A percentile compares a stretch with the other conserved stretches of the same genome.
These are phyloP conservation scores for Candida neerlandica DNA, from an alignment of 1,139 yeast genomes.

Conservation along the genomic window DNA sequence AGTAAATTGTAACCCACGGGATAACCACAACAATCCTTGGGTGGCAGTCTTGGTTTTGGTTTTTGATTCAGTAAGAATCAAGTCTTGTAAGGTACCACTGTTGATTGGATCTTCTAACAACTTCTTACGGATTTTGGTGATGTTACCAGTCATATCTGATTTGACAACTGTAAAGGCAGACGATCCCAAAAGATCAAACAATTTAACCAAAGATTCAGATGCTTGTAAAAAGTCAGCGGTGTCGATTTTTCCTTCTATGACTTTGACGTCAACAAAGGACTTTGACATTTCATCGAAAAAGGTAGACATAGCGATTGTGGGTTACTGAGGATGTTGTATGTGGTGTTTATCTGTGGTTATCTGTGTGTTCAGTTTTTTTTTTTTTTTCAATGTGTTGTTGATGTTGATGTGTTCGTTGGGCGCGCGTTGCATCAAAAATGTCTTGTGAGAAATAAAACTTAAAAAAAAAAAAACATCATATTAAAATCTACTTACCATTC, in stretches of 20 bases:
- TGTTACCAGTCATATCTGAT: slow-evolving; percentile 87
- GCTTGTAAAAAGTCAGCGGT: slow-evolving; percentile 83
- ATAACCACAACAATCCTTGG: slow-evolving; percentile 88
- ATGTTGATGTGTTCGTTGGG: slow-evolving; percentile 15
- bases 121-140: slow-evolving; percentile 70
- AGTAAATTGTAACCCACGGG: slow-evolving; percentile 85
- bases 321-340: neutral
- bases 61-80: slow-evolving; percentile 69
- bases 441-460: slow-evolving; percentile 4
- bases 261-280: slow-evolving; percentile 75
- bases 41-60: slow-evolving; percentile 78
- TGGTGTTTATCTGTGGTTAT: neutral
- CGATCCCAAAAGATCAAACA: slow-evolving; percentile 83
- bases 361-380: slow-evolving; percentile 2
- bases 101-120: slow-evolving; percentile 65
- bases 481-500: slow-evolving; percentile 45
- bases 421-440: neutral
- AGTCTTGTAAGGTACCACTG: slow-evolving; percentile 71
- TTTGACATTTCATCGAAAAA: slow-evolving; percentile 78
- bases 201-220: slow-evolving; percentile 76
- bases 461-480: neutral
- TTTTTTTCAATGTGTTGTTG: slow-evolving; percentile 2
- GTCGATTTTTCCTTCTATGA: slow-evolving; percentile 63
- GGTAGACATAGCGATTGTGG: slow-evolving; percentile 50
- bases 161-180: slow-evolving; percentile 85